Evolutionary conservation across 768 basidiomycete species (phyloP).

Genomic region (Macrocybe gigantea): DNA sequence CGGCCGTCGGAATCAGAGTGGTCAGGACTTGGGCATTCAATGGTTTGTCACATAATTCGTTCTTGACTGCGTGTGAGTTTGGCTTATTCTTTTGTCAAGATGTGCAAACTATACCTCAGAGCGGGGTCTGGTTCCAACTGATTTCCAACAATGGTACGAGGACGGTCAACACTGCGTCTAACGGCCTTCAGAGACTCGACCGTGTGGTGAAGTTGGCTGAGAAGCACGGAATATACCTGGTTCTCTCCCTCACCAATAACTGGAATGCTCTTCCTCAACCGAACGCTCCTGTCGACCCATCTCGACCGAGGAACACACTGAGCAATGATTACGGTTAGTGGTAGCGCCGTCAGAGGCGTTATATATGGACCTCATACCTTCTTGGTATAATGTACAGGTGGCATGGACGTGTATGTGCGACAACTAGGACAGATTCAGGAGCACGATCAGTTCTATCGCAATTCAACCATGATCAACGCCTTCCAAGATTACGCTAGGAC

Average conservation of each 20-base stretch:
- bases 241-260: constrained; percentile 56
- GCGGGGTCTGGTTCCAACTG: constrained; percentile 62
- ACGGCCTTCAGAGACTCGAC: constrained; percentile 60
- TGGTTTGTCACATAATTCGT: constrained; percentile 28
- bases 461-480: constrained; percentile 38
- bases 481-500: constrained; percentile 55
- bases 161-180: constrained; percentile 52
- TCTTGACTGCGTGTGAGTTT: not conserved
- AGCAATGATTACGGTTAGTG: constrained; percentile 58
- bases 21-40: constrained; percentile 73
- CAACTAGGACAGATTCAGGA: constrained; percentile 31
- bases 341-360: not conserved
- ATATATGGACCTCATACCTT: no score
- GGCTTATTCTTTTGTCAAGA: not conserved
- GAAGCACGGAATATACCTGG: constrained; percentile 44
- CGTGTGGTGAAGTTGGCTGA: constrained; percentile 49
- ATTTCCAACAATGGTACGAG: constrained; percentile 43
- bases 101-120: constrained; percentile 33
- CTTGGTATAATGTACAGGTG: constrained; percentile 29
- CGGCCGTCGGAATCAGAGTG: constrained; percentile 47
- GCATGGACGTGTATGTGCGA: constrained; percentile 63
- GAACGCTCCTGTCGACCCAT: not conserved
- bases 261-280: constrained; percentile 23
- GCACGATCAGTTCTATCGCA: constrained; percentile 58
- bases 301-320: constrained; percentile 33